phyloP scores from a whole-genome alignment of 306 rosid species.

The Lathyrus aphaca region DNA sequence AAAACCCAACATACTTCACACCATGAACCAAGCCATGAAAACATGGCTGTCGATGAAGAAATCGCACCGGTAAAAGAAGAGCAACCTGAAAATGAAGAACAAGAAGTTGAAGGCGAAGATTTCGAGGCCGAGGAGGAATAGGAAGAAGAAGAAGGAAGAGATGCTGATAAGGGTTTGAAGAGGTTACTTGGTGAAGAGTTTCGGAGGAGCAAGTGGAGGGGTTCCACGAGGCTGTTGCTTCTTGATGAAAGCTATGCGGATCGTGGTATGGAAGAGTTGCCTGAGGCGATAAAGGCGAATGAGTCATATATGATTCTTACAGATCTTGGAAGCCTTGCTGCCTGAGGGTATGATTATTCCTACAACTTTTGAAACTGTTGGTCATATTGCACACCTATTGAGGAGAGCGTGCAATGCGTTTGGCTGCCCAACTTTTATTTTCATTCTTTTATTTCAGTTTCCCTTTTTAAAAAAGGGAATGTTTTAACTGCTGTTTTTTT shows the following conservation, averaged over 20 bases:
- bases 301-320: constrained; percentile 44
- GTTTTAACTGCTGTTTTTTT: too few relatives aligned
- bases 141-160: neutral
- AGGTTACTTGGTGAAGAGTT: constrained; percentile 70
- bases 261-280: constrained; percentile 55
- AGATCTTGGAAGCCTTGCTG: constrained; percentile 80
- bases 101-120: constrained; percentile 47
- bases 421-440: too few relatives aligned
- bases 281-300: constrained; percentile 97
- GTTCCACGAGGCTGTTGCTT: constrained; percentile 77
- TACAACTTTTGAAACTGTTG: constrained; percentile 82
- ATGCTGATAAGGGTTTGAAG: constrained; percentile 55
- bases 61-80: neutral
- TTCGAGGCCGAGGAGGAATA: constrained; percentile 10
- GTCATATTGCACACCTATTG: constrained; percentile 93
- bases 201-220: constrained; percentile 71
- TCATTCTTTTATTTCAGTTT: too few relatives aligned
- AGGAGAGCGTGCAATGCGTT: too few relatives aligned
- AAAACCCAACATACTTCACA: constrained; percentile 5
- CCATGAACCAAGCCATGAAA: neutral
- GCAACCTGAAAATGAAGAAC: neutral
- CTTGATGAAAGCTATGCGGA: constrained; percentile 66
- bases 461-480: too few relatives aligned
- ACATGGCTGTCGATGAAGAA: constrained; percentile 48
- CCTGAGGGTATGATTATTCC: constrained; percentile 78